A percentile compares a stretch with the other conserved stretches of the same genome.
These are phyloP conservation scores for Ophiostoma sp. DNA, from an alignment of 2,329 filamentous ascomycete genomes.

Conservation along the genomic window DNA sequence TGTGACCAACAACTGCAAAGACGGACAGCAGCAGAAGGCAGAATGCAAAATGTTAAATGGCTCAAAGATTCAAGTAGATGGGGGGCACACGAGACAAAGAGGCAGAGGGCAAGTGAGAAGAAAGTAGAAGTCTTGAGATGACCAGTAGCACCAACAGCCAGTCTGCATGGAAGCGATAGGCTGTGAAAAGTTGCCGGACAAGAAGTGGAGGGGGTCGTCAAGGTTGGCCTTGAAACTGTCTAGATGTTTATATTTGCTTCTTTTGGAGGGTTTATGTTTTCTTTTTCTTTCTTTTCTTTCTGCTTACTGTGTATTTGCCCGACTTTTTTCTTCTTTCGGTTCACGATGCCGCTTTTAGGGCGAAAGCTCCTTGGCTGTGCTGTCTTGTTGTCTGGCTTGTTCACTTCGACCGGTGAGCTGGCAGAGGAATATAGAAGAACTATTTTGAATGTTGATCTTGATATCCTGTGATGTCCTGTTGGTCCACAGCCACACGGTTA, in stretches of 20 bases:
- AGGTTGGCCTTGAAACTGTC: neutral
- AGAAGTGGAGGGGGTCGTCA: conserved; percentile 3
- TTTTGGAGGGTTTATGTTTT: neutral
- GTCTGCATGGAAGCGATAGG: conserved; percentile 27
- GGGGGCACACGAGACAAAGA: neutral
- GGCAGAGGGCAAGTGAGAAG: neutral
- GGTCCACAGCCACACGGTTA: neutral
- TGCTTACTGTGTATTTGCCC: neutral
- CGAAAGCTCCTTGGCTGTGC: neutral
- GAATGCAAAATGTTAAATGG: neutral
- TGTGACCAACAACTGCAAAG: conserved; percentile 11
- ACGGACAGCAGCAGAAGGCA: conserved; percentile 16
- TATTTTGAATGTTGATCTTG: neutral
- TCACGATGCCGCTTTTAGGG: neutral
- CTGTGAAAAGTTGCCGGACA: neutral
- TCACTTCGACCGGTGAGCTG: neutral
- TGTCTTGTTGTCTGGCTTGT: no score
- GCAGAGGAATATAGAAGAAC: neutral
- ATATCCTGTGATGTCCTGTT: neutral
- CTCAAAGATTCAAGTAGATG: neutral
- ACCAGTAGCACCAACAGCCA: neutral
- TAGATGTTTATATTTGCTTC: neutral
- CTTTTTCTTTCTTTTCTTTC: no score
- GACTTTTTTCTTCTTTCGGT: neutral
- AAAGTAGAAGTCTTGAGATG: neutral